Base-by-base conservation (phyloP, 2,329 filamentous ascomycete species). In the Apiospora rasikravindrae region DNA sequence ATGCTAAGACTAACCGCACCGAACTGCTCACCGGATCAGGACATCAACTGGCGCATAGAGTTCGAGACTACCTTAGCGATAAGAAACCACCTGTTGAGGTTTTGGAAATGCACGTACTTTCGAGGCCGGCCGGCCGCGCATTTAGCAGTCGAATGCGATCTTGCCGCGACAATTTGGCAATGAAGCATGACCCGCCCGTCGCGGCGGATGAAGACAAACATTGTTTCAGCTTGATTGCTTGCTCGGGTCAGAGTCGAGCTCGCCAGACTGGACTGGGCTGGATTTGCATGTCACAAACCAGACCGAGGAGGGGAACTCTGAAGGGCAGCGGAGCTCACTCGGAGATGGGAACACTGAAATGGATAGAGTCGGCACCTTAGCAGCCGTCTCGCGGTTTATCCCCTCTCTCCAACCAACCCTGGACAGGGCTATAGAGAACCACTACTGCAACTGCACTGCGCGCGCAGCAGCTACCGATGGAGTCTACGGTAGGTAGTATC, bases 121-220 rank as follows among this genome's bases (percentile, higher is more conserved):
- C 57, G n/a, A 22, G 53, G 26, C 16, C 29, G 53, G 53, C 29
- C 53, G 53, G 53, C 29, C 53, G 53, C 29, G 29, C 67, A 47
- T 47, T 29, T 66, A 49, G 29, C 53, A 64, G 51, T 45, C 29
- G 57, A n/a, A 69, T 70, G 71, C 69, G 69, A 70, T 44, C 45
- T 70, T 72, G 69, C 71, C 71, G 71, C 71, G 69, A 69, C 70
- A 72, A 49, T 70, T 40, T 64, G 57, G 57, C 57, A 64, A 40
- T 64, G 19, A 61, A 10, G 40, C 57, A 24, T 37, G 40, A 44
- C 66, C 40, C 45, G 29, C 42, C 53, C 33, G 47, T 22, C 40
- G 66, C 42, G n/a, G 33, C 11, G 61, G 45, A 44, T n/a, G 49
- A 66, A 33, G 37, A 49, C 24, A 71, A 47, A 57, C 49, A 72